These are phyloP conservation scores for Umbelopsis vinacea DNA, from an alignment of 192 early-diverging fungal genomes.

Conservation along the genomic window DNA sequence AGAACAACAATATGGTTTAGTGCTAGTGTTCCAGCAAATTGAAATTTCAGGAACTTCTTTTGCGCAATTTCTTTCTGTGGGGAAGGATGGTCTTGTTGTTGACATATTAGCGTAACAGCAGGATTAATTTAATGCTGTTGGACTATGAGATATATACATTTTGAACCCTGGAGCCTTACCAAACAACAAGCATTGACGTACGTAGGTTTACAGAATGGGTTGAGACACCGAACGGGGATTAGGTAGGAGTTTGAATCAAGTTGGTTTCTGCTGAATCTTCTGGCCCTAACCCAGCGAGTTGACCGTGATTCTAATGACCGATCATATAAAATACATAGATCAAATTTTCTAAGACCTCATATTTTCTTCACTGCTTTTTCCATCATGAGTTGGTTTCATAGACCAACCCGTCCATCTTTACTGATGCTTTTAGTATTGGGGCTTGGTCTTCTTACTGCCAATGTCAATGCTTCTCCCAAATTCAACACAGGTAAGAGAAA, in stretches of 20 bases:
- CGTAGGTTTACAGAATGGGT: not conserved
- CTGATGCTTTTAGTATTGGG: not conserved
- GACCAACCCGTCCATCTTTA: conserved; percentile 1
- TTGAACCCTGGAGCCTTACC: too few species aligned
- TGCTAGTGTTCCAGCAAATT: not conserved
- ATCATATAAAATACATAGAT: not conserved
- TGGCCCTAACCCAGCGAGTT: not conserved
- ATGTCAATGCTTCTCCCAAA: not conserved
- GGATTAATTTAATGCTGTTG: too few species aligned
- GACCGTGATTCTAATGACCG: not conserved
- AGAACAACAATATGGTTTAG: not conserved
- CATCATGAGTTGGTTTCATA: conserved; percentile 9
- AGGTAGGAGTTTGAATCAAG: not conserved
- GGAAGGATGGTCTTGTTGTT: not conserved
- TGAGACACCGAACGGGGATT: conserved; percentile 1
- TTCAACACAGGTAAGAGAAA: conserved; percentile 11
- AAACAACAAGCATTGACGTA: conserved; percentile 5
- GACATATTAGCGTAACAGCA: too few species aligned
- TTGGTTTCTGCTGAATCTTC: conserved; percentile 18
- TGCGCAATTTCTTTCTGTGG: not conserved
- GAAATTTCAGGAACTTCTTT: not conserved
- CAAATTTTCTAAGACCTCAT: not conserved
- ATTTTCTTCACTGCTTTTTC: not conserved
- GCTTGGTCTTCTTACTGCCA: not conserved
- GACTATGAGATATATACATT: too few species aligned